Base-by-base conservation (phyloP, 2,329 filamentous ascomycete species). In the Colletotrichum sansevieriae region DNA sequence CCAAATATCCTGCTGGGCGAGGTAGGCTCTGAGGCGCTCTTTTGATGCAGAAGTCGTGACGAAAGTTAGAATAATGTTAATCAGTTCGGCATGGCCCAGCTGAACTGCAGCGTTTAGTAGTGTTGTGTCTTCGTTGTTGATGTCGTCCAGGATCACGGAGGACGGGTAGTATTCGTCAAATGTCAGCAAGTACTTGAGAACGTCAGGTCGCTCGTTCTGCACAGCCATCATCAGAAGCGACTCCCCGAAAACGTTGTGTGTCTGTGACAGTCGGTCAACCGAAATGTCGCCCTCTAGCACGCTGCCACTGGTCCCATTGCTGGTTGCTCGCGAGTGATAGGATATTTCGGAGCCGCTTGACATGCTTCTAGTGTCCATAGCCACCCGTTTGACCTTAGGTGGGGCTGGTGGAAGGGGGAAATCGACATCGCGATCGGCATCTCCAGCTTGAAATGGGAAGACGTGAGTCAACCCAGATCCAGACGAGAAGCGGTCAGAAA, bases 51-150 rank as follows among this genome's bases (percentile, higher is more conserved):
- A 83, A 61, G 84, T 82, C 72, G 90, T 84, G 33, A 97, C 80
- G 75, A 91, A 93, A 63, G 91, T 86, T 11, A 98, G 83, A 3
- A 98, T 82, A 12, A 90, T 87, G 70, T 94, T 88, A 49, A 97
- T 92, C 11, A 97, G 84, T 47, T 92, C 90, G 1, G 83, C 83
- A 74, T 97, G 88, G 1, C 92, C 93, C 4, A 95, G 84, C 77
- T 99, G 97, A 11, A 98, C 91, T 6, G 96, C 95, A 49, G 95
- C 94, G 78, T 92, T 97, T 18, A 99, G 81, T 4, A 99, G 82
- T 0, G 94, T 98, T 0, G 94, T 97, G 3, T 94, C 93, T 72
- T 98, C 94, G 72, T 94, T 94, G 75, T 97, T 97, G 70, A 90
- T 88, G 78, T 99, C 97, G 64, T 92, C 89, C 3, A 98, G 82